phyloP scores from a whole-genome alignment of 371 early-diverging fungal genomes.

The Apophysomyces variabilis region DNA sequence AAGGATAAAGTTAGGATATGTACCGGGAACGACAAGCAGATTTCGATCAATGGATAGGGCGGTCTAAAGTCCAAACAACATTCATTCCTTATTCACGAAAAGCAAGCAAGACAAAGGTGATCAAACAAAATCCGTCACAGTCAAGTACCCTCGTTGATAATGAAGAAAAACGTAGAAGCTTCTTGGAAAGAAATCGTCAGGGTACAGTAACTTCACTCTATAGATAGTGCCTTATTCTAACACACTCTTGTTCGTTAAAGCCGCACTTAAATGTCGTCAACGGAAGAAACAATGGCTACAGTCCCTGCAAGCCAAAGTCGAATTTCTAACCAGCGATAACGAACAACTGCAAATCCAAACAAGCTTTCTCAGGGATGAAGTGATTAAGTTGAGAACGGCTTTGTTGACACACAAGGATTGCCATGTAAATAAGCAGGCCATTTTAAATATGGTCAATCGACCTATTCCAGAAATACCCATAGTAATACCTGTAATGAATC shows the following conservation, averaged over 20 bases:
- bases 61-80: conserved; percentile 3
- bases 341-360: conserved; percentile 72
- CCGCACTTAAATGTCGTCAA: conserved; percentile 89
- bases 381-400: conserved; percentile 74
- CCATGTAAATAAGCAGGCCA: conserved; percentile 49
- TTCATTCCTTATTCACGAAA: conserved; percentile 1
- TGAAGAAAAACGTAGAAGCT: conserved; percentile 69
- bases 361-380: conserved; percentile 69
- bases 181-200: conserved; percentile 80
- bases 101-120: conserved; percentile 3
- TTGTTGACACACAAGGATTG: conserved; percentile 81
- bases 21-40: conserved; percentile 4
- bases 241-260: conserved; percentile 32
- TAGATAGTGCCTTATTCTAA: conserved; percentile 11
- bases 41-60: background rate
- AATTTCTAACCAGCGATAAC: conserved; percentile 71
- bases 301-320: conserved; percentile 78
- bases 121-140: conserved; percentile 18
- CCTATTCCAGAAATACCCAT: conserved; percentile 3
- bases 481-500: background rate
- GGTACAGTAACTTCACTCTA: conserved; percentile 34
- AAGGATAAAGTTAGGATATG: background rate
- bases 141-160: conserved; percentile 46
- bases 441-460: conserved; percentile 19
- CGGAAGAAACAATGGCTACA: conserved; percentile 88